These are phyloP conservation scores for Triangularia verruculosa DNA, from an alignment of 2,329 filamentous ascomycete species.

Conservation along the genomic window DNA sequence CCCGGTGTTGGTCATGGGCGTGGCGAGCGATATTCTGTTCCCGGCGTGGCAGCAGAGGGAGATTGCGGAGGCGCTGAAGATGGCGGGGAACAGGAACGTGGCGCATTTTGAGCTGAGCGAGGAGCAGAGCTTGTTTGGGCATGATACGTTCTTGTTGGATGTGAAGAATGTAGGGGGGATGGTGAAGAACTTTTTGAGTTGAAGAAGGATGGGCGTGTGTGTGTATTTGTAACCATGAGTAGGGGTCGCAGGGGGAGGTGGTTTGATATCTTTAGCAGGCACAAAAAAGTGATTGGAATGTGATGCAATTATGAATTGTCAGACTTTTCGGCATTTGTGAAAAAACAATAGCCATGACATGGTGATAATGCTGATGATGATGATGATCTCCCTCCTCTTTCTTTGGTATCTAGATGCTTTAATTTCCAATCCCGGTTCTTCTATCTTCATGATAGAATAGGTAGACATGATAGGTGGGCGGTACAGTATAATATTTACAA, in stretches of 20 bases:
- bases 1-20: constrained; percentile 84
- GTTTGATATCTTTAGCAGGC: not conserved
- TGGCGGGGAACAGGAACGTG: constrained; percentile 75
- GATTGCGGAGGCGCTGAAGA: constrained; percentile 77
- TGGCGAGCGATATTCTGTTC: constrained; percentile 93
- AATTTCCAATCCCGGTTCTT: not conserved
- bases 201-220: constrained; percentile 10
- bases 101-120: constrained; percentile 89
- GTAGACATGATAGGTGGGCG: too few species aligned
- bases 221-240: not conserved
- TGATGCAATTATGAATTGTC: not conserved
- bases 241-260: not conserved
- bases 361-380: not conserved
- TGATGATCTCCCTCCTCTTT: not conserved
- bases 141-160: constrained; percentile 94
- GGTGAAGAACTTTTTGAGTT: constrained; percentile 74
- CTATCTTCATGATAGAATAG: not conserved
- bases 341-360: not conserved
- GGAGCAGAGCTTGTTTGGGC: constrained; percentile 90
- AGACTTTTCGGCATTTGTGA: not conserved
- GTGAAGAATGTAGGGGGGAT: constrained; percentile 87
- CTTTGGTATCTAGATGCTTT: not conserved
- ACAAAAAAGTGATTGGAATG: not conserved
- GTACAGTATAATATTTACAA: not conserved
- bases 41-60: constrained; percentile 98